Percentiles rank a stretch among this genome's conserved stretches.
Conservation (phyloP, 2,329 filamentous ascomycete species). For the Trichoderma sp. region DNA sequence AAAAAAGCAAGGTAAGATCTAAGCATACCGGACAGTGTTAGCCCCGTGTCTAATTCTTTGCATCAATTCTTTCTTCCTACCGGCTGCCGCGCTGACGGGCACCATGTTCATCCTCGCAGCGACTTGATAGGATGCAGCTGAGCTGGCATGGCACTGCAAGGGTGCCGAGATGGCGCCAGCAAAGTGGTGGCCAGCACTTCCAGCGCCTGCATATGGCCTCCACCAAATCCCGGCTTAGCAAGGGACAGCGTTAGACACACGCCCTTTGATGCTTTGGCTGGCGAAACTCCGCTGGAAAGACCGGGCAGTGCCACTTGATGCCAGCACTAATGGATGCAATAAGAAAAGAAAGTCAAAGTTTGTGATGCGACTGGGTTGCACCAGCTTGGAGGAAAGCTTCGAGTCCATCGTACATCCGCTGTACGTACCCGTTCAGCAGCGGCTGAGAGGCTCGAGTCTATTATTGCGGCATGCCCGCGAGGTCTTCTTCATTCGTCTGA, state of each 20-base stretch:
- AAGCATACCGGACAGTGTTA: conserved; percentile 19
- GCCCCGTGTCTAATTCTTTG: conserved; percentile 3
- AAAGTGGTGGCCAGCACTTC: not conserved
- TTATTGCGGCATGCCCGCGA: not conserved
- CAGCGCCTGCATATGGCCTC: conserved; percentile 7
- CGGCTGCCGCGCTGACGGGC: not conserved
- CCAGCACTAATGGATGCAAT: not conserved
- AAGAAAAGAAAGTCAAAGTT: conserved; percentile 1
- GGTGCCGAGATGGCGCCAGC: conserved; percentile 19
- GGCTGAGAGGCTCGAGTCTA: conserved; percentile 1
- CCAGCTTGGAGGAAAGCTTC: not conserved
- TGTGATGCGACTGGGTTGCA: not conserved
- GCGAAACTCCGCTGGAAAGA: conserved; percentile 4
- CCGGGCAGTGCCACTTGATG: conserved; percentile 1
- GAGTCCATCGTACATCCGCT: not conserved
- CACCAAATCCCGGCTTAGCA: conserved; percentile 16
- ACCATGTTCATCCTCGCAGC: not conserved
- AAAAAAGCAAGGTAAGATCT: conserved; percentile 16
- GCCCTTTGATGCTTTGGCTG: conserved; percentile 14
- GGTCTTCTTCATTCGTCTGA: not conserved
- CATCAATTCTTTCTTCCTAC: not conserved
- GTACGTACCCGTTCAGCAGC: not conserved
- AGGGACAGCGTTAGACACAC: conserved; percentile 10
- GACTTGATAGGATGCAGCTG: conserved; percentile 14
- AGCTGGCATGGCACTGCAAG: not conserved